Base-by-base conservation (phyloP, 805 yeast genomes). In the Peterozyma xylosa region DNA sequence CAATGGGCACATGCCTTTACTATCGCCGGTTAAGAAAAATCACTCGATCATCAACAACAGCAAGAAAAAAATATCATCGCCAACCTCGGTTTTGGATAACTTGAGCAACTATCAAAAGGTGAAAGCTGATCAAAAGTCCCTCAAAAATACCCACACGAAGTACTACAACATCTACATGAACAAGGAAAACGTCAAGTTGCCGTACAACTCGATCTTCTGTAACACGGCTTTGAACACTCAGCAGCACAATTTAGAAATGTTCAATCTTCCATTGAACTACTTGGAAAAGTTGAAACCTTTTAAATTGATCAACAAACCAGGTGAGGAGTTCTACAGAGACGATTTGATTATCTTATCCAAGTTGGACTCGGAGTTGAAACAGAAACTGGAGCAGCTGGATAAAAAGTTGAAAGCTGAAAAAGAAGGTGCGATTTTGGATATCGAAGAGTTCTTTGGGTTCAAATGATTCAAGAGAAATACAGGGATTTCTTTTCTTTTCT, bases 141-240 rank as follows among this genome's bases (percentile, higher is more conserved):
- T 45, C 4, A 17, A 38, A 11, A 39, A 41, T 6, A 13, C 21
- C 11, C 33, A 47, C 14, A 15, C 45, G 2, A 40, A 33, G 18
- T 42, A 32, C 38, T 60, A 55, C 46, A 58, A 53, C 42, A 61
- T 62, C 6, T 59, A 57, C 35, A 55, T 56, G 41, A 54, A 55
- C 43, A 57, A 55, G 42, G 42, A 49, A 9, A 50, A 45, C 18
- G 35, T 43, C 32, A 38, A 36, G n/a, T 53, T 57, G 9, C 61
- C 60, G 9, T 49, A 55, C 34, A 53, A 54, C 33, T 57, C 64
- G 11, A 52, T 60, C 11, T 55, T 60, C 42, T 58, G 64, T 17
- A 58, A 59, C 42, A 50, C 62, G 6, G 53, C 55, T n/a, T 49
- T 60, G 33, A 58, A 60, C 38, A 61, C 66, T 4, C 64, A 61